Base-by-base conservation (phyloP, 2,329 filamentous ascomycete genomes). In the Nothophoma quercina region DNA sequence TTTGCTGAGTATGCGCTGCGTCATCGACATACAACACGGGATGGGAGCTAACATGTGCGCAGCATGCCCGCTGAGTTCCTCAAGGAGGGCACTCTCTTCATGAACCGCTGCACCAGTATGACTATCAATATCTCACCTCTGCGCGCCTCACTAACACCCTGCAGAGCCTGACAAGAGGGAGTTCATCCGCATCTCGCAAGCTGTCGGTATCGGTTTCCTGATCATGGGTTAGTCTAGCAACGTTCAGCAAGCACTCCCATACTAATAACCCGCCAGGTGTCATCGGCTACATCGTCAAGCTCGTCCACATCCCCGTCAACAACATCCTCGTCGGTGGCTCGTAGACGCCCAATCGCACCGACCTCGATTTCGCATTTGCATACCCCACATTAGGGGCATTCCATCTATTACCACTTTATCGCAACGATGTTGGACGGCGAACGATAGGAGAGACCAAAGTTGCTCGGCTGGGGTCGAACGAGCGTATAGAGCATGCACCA, bases 1-100 rank as follows among this genome's bases (percentile, higher is more conserved):
- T 78, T 90, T 67, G 82, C 88, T 71, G 88, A 90, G 70, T 71
- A 72, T 44, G 68, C 52, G 42, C n/a, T 26, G 22, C 34, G 46
- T 12, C 32, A 41, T 8, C 23, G 13, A 10, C 35, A 36, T 41
- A 30, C 18, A 12, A 39, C 15, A 29, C 19, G 32, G 28, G 23
- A 21, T 19, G 22, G 19, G 26, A 48, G 53, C 68, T 71, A 62
- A 72, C 59, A 48, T 25, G 16, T 19, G 41, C 58, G 45, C 60
- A 74, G 69, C 55, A 69, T 74, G 59, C 72, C 72, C 55, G 70
- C 72, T 44, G 71, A 75, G 69, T 75, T 75, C 61, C 63, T 75
- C 62, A 77, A 78, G 67, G 79, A 81, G 64, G 79, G 79, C 59
- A 73, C 77, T 44, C 73, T 76, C 36, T 81, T 81, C 73, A 67